These are phyloP conservation scores for Spinellus fusiger DNA, from an alignment of 192 early-diverging fungal genomes.

Conservation along the genomic window DNA sequence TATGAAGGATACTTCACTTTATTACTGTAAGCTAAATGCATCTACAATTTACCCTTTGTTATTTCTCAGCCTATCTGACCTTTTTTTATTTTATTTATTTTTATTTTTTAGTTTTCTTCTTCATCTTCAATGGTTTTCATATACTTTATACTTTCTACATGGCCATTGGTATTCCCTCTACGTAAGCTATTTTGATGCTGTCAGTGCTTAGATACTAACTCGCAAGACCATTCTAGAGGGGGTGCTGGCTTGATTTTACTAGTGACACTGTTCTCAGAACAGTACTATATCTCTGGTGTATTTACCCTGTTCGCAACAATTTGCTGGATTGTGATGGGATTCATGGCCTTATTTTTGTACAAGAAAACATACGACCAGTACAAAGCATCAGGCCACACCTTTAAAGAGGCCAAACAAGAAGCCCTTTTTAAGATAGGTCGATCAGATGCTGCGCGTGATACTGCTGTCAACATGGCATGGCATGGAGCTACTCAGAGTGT, in stretches of 20 bases:
- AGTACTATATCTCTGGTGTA: slow-evolving; percentile 60
- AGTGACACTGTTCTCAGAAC: slow-evolving; percentile 62
- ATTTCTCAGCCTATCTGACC: background rate
- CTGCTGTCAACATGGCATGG: slow-evolving; percentile 17
- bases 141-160: slow-evolving; percentile 76
- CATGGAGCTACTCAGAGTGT: slow-evolving; percentile 8
- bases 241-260: slow-evolving; percentile 78
- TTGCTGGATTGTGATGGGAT: slow-evolving; percentile 42
- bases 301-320: slow-evolving; percentile 47
- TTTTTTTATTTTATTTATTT: background rate
- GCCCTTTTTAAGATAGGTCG: slow-evolving; percentile 26
- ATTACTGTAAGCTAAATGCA: slow-evolving; percentile 72
- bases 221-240: slow-evolving; percentile 38
- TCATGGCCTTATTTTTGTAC: slow-evolving; percentile 31
- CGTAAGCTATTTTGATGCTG: slow-evolving; percentile 50
- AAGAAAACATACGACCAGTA: slow-evolving; percentile 61
- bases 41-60: too few relatives aligned
- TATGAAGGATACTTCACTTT: slow-evolving; percentile 80
- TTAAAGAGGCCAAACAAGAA: slow-evolving; percentile 57
- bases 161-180: slow-evolving; percentile 79
- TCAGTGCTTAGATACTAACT: background rate
- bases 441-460: slow-evolving; percentile 12
- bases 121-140: slow-evolving; percentile 84
- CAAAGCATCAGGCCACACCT: slow-evolving; percentile 62
- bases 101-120: slow-evolving; percentile 58